Conservation (phyloP, 164 flowering plant species). For the Euptelea pleiosperma region DNA sequence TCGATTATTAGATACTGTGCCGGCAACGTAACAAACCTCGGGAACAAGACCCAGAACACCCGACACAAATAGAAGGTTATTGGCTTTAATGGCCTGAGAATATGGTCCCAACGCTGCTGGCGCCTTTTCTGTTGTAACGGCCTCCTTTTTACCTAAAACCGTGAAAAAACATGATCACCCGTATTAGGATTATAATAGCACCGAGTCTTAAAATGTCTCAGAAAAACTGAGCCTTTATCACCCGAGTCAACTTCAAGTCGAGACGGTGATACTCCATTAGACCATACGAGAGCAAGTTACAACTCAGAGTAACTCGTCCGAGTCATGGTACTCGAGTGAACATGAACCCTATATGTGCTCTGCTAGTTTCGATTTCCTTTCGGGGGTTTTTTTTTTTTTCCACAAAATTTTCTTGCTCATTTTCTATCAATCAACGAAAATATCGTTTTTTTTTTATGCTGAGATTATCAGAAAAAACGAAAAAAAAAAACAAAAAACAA, state of each 20-base stretch:
- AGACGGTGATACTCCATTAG: too few species aligned
- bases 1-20: too few species aligned
- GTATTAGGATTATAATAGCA: neutral
- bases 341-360: too few species aligned
- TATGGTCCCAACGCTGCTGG: slow-evolving; percentile 97
- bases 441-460: neutral
- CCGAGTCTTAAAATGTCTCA: too few species aligned
- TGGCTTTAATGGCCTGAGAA: slow-evolving; percentile 91
- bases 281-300: too few species aligned
- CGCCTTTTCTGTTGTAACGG: slow-evolving; percentile 83
- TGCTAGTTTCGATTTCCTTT: too few species aligned
- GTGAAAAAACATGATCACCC: neutral
- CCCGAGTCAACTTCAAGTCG: too few species aligned
- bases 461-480: neutral
- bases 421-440: neutral
- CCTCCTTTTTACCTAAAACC: slow-evolving; percentile 62
- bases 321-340: too few species aligned
- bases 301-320: too few species aligned
- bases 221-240: too few species aligned
- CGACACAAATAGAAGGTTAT: slow-evolving; percentile 76
- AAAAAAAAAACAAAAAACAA: neutral
- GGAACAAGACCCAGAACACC: slow-evolving; percentile 91
- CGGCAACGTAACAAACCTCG: slow-evolving; percentile 78
- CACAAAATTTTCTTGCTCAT: too few species aligned
- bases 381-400: too few species aligned